Base-by-base conservation (phyloP, 1,284 basidiomycete species). In the Leccinum subatratum region DNA sequence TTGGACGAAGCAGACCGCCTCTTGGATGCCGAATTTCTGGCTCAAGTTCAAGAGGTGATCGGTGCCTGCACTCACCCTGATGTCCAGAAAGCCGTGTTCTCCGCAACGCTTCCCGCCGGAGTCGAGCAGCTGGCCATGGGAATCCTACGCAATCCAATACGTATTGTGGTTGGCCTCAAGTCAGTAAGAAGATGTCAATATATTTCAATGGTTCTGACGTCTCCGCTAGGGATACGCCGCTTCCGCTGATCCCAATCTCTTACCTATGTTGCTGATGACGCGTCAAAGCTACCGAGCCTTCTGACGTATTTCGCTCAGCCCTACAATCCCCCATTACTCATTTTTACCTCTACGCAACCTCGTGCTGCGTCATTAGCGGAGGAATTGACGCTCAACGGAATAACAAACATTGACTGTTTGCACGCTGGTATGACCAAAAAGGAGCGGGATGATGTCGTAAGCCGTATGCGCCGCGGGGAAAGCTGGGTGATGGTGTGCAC, bases 161-260 rank as follows among this genome's bases (percentile, higher is more conserved):
- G 95, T 18, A 86, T 96, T 7, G 93, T 98, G 16, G 94, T 97
- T n/a, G 95, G 95, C 30, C 80, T 96, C 63, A 98, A 96, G 95
- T 95, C 70, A 71, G 74, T 76, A 51, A 39, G 16, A 18, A 25
- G 7, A 30, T 61, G 64, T 6, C 28, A 51, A 64, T 66, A 28
- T 57, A 34, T 37, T 45, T 22, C n/a, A 51, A 61, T 60, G 32
- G 22, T 63, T 62, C 61, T 67, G 42, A 67, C 56, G 39, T n/a
- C n/a, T 63, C 51, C 42, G 34, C 64, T 45, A 97, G 95, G 78
- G 96, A 99, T 77, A 98, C 87, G 62, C 95, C 82, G 68, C 88
- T 83, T 71, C 94, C 81, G 67, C 89, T 92, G 12, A 95, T 98
- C 62, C 9, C 96, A 99, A 79, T 87, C 89, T 4, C 85, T 99